Base-by-base conservation (phyloP, 495 filamentous ascomycete genomes). In the Bacidia rubella region DNA sequence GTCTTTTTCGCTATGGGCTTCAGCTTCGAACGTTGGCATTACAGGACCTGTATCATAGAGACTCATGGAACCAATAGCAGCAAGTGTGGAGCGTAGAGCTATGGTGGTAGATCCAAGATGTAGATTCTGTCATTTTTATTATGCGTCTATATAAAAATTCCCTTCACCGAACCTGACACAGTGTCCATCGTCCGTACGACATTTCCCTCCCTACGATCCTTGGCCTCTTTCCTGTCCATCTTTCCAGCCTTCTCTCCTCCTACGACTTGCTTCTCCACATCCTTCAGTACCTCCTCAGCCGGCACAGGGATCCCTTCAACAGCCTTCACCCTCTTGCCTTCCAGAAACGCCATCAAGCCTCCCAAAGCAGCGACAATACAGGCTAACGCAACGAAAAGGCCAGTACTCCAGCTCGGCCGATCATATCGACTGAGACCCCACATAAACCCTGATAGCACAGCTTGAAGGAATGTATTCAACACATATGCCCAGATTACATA, bases 401-500 rank as follows among this genome's bases (percentile, higher is more conserved):
- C 87, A 1, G 83, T 89, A 5, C 75, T 70, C 84, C 85, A 90
- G 17, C 72, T 71, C 1, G 87, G 86, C 24, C 87, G 71, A 12
- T 79, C 65, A 62, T 76, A 79, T 19, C 87, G 68, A 59, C 87
- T 85, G 62, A 80, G 68, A 0, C 74, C 81, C 83, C 85, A 92
- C 87, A 92, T 92, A 63, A 85, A 83, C 3, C 73, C 76, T 17
- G 80, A 83, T 1, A 94, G 70, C 2, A 72, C 73, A 26, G 63
- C 68, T 63, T 92, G 87, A 11, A 88, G 72, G 57, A 90, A 77
- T 0, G 85, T 90, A 62, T 93, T 92, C 62, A 69, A 65, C 7
- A 86, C 72, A 62, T 85, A 86, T 42, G 72, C 67, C 81, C 81
- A 88, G 46, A 92, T 74, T 3, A 86, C 79, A 50, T 87, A 84